These are phyloP conservation scores for Aspergillus sp. DNA, from an alignment of 2,329 filamentous ascomycete species.

Conservation along the genomic window DNA sequence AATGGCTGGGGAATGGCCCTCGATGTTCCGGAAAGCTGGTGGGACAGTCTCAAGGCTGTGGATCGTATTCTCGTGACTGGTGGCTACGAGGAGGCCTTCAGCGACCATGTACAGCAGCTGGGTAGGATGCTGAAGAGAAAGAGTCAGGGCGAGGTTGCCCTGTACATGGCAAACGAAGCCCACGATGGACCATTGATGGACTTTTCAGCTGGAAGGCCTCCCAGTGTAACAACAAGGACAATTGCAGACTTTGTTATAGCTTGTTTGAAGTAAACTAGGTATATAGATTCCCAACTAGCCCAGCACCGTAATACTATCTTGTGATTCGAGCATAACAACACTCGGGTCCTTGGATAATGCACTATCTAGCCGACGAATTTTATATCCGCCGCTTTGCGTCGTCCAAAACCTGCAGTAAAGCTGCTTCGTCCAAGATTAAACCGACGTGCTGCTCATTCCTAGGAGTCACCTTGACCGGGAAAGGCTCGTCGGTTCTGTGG, in stretches of 20 bases:
- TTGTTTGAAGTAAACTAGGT: not conserved
- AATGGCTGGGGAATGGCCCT: slow-evolving; percentile 26
- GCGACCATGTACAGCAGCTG: slow-evolving; percentile 20
- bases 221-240: not conserved
- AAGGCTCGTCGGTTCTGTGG: slow-evolving; percentile 26
- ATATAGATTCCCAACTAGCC: too few species aligned
- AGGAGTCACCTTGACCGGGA: slow-evolving; percentile 24
- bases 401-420: not conserved
- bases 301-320: not conserved
- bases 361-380: not conserved
- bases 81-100: slow-evolving; percentile 22
- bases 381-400: not conserved
- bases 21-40: slow-evolving; percentile 23
- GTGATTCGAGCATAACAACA: too few species aligned
- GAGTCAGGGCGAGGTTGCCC: slow-evolving; percentile 1
- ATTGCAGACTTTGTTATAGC: not conserved
- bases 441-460: slow-evolving; percentile 6
- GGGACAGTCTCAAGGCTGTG: slow-evolving; percentile 13
- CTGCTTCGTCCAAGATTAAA: slow-evolving; percentile 2
- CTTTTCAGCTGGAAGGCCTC: slow-evolving; percentile 14
- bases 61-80: slow-evolving; percentile 19
- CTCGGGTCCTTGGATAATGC: not conserved
- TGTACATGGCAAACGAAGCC: slow-evolving; percentile 19
- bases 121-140: slow-evolving; percentile 6
- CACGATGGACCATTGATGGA: slow-evolving; percentile 26